phyloP scores from a whole-genome alignment of 1,284 basidiomycete species.

The Leucoagaricus sp. region DNA sequence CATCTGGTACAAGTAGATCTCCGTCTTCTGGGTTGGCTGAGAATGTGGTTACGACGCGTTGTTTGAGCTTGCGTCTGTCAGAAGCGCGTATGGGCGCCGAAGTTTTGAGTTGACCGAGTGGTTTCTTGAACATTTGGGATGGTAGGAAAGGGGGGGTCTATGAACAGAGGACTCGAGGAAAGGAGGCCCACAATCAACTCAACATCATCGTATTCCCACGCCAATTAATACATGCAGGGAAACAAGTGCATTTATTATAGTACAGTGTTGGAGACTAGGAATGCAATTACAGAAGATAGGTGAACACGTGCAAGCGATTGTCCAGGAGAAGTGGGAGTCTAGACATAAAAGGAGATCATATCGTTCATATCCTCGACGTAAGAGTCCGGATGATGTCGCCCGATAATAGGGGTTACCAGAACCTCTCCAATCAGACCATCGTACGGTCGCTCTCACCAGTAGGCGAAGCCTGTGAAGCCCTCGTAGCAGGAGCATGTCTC shows the following conservation, averaged over 20 bases:
- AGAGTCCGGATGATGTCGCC: no score
- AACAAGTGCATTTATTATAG: not conserved
- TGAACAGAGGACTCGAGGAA: not conserved
- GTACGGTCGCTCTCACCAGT: conserved; percentile 3
- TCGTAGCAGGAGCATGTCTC: conserved; percentile 38
- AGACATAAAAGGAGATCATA: no score
- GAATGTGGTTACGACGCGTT: conserved; percentile 53
- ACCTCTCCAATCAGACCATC: not conserved
- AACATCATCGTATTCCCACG: conserved; percentile 4
- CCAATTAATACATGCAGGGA: not conserved
- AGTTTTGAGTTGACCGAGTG: conserved; percentile 64
- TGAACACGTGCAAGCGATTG: no score
- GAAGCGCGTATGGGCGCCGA: conserved; percentile 71
- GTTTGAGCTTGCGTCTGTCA: conserved; percentile 68
- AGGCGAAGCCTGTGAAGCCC: not conserved
- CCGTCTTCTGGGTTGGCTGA: conserved; percentile 52
- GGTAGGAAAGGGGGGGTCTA: not conserved
- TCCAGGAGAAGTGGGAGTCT: no score
- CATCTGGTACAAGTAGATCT: conserved; percentile 66
- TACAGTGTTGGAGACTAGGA: no score
- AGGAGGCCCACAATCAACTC: not conserved
- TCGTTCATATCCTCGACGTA: no score
- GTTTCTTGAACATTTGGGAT: conserved; percentile 72
- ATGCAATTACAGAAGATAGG: no score
- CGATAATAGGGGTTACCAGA: no score